A percentile compares a stretch with the other conserved stretches of the same genome.
Conservation (phyloP, 2,329 filamentous ascomycete species). For the Dryadomyces quercivorus region DNA sequence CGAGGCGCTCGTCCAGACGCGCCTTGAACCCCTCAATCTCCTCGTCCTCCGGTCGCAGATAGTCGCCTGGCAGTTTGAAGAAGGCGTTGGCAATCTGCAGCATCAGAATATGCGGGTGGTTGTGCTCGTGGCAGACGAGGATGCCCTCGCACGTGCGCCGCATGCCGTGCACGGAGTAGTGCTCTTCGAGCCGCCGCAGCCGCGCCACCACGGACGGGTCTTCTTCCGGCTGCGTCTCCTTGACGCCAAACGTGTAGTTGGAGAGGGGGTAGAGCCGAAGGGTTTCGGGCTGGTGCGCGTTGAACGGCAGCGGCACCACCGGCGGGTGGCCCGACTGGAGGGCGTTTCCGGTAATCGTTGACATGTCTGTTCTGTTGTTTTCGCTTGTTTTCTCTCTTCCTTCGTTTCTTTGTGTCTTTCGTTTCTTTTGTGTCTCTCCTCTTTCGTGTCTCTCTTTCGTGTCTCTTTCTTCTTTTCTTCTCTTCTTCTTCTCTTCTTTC, state of each 20-base stretch:
- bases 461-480: too few species aligned
- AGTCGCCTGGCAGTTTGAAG: constrained; percentile 97
- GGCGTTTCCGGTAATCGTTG: constrained; percentile 65
- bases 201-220: constrained; percentile 91
- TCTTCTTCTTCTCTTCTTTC: too few species aligned
- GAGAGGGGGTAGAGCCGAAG: constrained; percentile 89
- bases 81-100: constrained; percentile 98
- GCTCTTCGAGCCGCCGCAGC: constrained; percentile 87
- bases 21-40: constrained; percentile 92
- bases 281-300: constrained; percentile 75
- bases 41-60: constrained; percentile 77
- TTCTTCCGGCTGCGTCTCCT: constrained; percentile 96
- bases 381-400: background rate
- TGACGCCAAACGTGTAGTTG: constrained; percentile 98
- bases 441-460: background rate
- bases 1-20: constrained; percentile 82
- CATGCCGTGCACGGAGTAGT: constrained; percentile 89
- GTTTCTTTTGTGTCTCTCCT: background rate
- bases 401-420: background rate
- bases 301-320: constrained; percentile 70
- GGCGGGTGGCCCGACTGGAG: constrained; percentile 71
- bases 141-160: constrained; percentile 93
- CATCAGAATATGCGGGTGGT: constrained; percentile 97
- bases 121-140: constrained; percentile 96
- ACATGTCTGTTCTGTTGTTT: constrained; percentile 41